Conservation (phyloP, 805 yeast species). For the Grigorovia yakushimaensis region DNA sequence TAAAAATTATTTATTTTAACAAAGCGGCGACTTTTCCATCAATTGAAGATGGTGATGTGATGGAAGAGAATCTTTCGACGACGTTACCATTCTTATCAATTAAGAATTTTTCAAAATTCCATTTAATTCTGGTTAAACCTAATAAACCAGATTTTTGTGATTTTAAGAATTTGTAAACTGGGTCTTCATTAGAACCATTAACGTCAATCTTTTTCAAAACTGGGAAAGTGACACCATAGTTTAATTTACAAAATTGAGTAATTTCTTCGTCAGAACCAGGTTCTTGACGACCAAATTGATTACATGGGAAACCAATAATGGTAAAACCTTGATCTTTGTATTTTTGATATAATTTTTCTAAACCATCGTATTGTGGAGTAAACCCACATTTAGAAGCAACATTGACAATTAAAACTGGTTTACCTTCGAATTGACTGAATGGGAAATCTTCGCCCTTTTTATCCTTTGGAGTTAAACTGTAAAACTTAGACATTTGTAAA, state of each 20-base stretch:
- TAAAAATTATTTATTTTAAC: conserved; percentile 24
- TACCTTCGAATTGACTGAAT: conserved; percentile 57
- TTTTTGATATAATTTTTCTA: conserved; percentile 58
- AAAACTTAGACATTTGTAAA: conserved; percentile 37
- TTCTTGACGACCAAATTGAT: conserved; percentile 79
- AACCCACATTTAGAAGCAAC: conserved; percentile 81
- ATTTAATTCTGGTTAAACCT: conserved; percentile 62
- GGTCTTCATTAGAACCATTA: conserved; percentile 73
- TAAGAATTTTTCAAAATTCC: conserved; percentile 74
- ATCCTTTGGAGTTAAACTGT: conserved; percentile 54
- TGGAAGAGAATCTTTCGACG: conserved; percentile 51
- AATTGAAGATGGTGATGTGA: conserved; percentile 55
- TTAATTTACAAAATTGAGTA: conserved; percentile 58
- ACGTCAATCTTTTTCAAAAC: conserved; percentile 79
- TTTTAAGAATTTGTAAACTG: conserved; percentile 74
- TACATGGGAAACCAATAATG: conserved; percentile 82
- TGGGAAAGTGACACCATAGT: conserved; percentile 90
- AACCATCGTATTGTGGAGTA: conserved; percentile 66
- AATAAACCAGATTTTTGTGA: conserved; percentile 44
- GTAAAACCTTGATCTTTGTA: conserved; percentile 55
- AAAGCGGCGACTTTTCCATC: conserved; percentile 50
- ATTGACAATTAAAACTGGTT: conserved; percentile 75
- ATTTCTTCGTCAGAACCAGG: conserved; percentile 63
- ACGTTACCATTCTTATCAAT: conserved; percentile 48
- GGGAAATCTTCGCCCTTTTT: conserved; percentile 48